These are phyloP conservation scores for Porcisia hertigi DNA, from an alignment of 208 protist species.

Conservation along the genomic window DNA sequence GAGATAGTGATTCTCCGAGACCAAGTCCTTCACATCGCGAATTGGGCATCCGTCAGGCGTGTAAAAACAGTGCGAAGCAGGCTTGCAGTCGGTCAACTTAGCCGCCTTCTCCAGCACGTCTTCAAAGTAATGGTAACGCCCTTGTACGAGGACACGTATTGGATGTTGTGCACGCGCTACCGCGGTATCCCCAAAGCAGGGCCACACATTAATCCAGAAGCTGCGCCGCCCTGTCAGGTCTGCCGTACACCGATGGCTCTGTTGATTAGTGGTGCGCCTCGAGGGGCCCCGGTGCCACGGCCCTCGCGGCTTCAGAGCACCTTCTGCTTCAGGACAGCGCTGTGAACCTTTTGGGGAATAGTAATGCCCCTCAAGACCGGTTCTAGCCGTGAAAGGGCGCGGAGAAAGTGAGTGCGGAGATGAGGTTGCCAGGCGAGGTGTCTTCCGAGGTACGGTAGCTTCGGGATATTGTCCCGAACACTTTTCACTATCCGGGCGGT, in stretches of 20 bases:
- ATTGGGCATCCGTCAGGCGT: slow-evolving; percentile 24
- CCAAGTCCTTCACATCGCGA: slow-evolving; percentile 5
- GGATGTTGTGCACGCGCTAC: neutral
- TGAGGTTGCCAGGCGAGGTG: neutral
- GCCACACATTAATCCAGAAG: slow-evolving; percentile 36
- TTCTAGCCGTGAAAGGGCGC: neutral
- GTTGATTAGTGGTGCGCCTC: neutral
- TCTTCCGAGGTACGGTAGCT: neutral
- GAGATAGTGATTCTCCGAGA: slow-evolving; percentile 28
- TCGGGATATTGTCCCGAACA: neutral
- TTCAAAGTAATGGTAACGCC: slow-evolving; percentile 18
- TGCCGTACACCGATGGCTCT: neutral
- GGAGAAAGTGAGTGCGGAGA: neutral
- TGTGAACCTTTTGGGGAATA: neutral
- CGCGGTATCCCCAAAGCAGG: slow-evolving; percentile 18
- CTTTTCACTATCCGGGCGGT: neutral
- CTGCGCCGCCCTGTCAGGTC: neutral
- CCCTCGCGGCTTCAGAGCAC: neutral
- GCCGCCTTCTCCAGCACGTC: slow-evolving; percentile 29
- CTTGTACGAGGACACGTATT: slow-evolving; percentile 25
- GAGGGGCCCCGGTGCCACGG: no score
- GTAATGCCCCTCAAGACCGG: neutral
- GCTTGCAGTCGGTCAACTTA: slow-evolving; percentile 13
- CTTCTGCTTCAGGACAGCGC: neutral
- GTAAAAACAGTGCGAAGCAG: slow-evolving; percentile 21